Evolutionary conservation across 2,329 filamentous ascomycete genomes (phyloP), one percentile per base, ranked within the genome.

Genomic region (Kalmusia sp.): DNA sequence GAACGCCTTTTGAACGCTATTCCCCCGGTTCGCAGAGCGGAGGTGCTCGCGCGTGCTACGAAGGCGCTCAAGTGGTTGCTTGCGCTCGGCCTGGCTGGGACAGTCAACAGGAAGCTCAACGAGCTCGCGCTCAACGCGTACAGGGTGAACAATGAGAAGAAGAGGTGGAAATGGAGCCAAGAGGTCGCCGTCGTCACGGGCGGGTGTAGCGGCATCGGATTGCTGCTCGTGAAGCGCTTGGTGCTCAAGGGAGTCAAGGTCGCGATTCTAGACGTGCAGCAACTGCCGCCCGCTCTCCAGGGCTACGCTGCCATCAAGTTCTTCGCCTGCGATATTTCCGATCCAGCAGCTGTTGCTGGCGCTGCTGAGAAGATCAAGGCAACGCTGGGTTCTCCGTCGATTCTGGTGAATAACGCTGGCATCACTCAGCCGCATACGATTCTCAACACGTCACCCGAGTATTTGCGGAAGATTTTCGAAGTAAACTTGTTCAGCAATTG

Each of bases 321-420:
- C 62, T 71, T 65, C 52, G 41, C 54, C 11, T 74, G 73, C 62
- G 71, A 76, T 47, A 64, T 76, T 25, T 71, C 71, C 5, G 51
- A 69, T 9, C 57, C 71, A 2, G 15, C 50, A 3, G 63, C 67
- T 2, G 66, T 75, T n/a, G 54, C 56, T 15, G 37, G 53, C 0
- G 55, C 67, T 2, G 72, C 71, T 1, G 58, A 67, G 7, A 37
- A 55, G 1, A 63, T 74, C 34, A 61, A 51, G 9, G 45, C 44
- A 2, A 51, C 49, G 0, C 24, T 72, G 4, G 71, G 73, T 6
- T 37, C 61, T 1, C 71, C 71, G 2, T 62, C 62, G 0, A 70
- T 76, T 8, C 64, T 76, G 1, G 52, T 76, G 31, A 76, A 76
- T 37, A 76, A 76, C 21, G 73, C 73, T 3, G 72, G 71, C 1